phyloP scores from a whole-genome alignment of 345 rosid species.

The Eucalyptus brandiana region DNA sequence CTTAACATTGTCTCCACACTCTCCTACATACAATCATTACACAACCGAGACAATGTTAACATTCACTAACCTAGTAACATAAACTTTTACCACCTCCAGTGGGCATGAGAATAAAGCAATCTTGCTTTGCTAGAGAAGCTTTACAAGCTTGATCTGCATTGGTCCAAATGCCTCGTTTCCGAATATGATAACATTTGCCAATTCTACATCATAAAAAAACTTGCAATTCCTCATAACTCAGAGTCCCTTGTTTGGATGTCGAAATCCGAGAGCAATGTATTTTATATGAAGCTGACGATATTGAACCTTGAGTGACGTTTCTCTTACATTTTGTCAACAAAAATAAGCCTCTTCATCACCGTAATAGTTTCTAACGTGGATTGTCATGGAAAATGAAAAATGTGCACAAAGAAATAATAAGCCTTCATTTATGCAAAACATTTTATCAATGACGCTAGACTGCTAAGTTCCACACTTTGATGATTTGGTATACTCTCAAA shows the following conservation, averaged over 20 bases:
- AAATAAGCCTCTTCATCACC: constrained; percentile 2
- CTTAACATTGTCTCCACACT: no score
- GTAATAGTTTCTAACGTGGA: background rate
- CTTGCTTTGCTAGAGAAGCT: constrained; percentile 53
- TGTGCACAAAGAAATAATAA: no score
- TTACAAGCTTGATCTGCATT: constrained; percentile 68
- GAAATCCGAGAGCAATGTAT: background rate
- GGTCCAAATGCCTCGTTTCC: constrained; percentile 58
- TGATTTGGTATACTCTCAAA: background rate
- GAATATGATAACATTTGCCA: constrained; percentile 79
- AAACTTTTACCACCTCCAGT: constrained; percentile 88
- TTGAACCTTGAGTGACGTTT: constrained; percentile 19
- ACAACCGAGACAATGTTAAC: background rate
- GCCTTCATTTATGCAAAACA: background rate
- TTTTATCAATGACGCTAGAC: background rate
- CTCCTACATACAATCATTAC: no score
- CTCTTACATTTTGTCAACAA: constrained; percentile 27
- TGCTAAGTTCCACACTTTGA: no score
- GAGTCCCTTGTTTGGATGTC: constrained; percentile 11
- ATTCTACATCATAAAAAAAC: no score
- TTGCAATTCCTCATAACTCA: constrained; percentile 55
- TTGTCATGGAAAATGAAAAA: background rate
- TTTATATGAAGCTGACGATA: constrained; percentile 16
- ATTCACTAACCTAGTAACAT: constrained; percentile 66
- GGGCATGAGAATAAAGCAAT: constrained; percentile 81